Conservation (phyloP, 2,329 filamentous ascomycete species). For the Curvularia sp. region DNA sequence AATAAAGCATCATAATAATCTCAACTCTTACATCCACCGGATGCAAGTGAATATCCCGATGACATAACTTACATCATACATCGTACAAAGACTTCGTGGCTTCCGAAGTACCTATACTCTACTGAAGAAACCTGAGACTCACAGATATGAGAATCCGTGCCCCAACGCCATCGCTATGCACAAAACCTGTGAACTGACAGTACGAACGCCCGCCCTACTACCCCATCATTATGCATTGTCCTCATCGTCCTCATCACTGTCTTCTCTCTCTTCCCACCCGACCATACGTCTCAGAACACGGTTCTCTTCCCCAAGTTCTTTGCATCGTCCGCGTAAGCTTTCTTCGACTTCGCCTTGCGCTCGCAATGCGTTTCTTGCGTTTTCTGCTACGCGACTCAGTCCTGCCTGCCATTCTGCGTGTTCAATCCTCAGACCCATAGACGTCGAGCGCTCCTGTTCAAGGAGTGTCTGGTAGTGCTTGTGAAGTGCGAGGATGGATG, state of each 20-base stretch:
- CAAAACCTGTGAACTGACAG: not conserved
- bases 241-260: constrained; percentile 53
- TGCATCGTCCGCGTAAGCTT: constrained; percentile 50
- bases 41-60: not conserved
- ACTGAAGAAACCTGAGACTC: not conserved
- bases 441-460: constrained; percentile 53
- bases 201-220: not conserved
- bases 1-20: not conserved
- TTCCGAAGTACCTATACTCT: not conserved
- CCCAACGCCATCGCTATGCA: constrained; percentile 38
- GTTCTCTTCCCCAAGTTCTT: constrained; percentile 58
- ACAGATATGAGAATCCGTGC: not conserved
- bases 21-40: not conserved
- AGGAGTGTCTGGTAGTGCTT: constrained; percentile 58
- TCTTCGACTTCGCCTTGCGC: constrained; percentile 49
- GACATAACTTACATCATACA: not conserved
- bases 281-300: constrained; percentile 54
- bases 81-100: not conserved
- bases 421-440: constrained; percentile 56
- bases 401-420: constrained; percentile 60
- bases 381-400: constrained; percentile 53
- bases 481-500: constrained; percentile 55
- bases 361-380: constrained; percentile 51
- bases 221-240: constrained; percentile 7
- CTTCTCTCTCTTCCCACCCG: constrained; percentile 55